Evolutionary conservation across 129 eudicot genomes (phyloP), one percentile per base, ranked within the genome.

Genomic region (Flaveria ramosissima): DNA sequence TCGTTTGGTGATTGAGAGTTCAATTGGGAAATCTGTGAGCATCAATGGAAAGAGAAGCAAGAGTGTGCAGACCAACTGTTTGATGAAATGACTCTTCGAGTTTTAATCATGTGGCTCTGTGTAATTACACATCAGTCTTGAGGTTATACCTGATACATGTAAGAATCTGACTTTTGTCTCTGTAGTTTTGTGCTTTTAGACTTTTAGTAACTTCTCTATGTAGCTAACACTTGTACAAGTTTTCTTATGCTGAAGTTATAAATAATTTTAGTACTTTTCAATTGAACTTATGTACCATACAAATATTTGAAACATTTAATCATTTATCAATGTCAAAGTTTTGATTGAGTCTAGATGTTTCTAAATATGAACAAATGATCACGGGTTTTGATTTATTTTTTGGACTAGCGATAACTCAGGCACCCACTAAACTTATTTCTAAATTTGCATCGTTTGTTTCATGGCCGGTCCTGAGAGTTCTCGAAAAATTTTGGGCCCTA

Each of bases 51-150:
- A 56, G 68, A 17, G 42, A 21, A 45, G 27, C 16, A 16, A 76
- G 51, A 65, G 7, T 14, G 26, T 51, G 73, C 42, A 65, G 66
- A 6, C 10, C 80, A 76, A 75, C 50, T 77, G 74, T 67, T 77
- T 23, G 69, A 77, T 68, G 73, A 77, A 53, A 77, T 69, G 68
- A 23, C 60, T 3, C 75, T 53, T 20, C 46, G 64, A 77, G 9
- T 67, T 66, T 68, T 48, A 19, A 13, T 62, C 68, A 27, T 26
- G 45, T 62, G 17, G 20, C 17, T 7, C 13, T 12, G 67, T 61
- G 30, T n/a, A 20, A 16, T 6, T 5, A n/a, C 14, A 30, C 64
- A 30, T 66, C 26, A 70, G 70, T 60, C 63, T 11, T 69, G 76
- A 51, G 48, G 70, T 77, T 36, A 57, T 45, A 70, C 65, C 41